A percentile compares a stretch with the other conserved stretches of the same genome.
phyloP scores from a whole-genome alignment of 2,329 filamentous ascomycete species.

The Penicillium brevicompactum region DNA sequence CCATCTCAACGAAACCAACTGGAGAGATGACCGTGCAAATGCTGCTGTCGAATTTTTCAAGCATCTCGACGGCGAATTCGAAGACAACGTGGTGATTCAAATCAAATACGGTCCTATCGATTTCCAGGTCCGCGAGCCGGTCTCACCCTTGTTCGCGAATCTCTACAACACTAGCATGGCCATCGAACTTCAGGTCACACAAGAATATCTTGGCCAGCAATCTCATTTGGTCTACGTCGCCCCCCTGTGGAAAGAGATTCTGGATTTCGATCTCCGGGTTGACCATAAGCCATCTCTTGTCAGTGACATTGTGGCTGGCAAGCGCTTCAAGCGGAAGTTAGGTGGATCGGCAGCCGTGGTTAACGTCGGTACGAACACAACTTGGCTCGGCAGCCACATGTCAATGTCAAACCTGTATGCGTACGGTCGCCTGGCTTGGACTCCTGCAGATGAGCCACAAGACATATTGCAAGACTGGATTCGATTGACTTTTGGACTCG shows the following conservation, averaged over 20 bases:
- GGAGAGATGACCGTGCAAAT: slow-evolving; percentile 69
- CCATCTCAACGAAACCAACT: slow-evolving; percentile 59
- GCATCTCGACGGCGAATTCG: slow-evolving; percentile 65
- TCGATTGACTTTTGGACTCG: slow-evolving; percentile 64
- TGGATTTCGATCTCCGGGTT: slow-evolving; percentile 68
- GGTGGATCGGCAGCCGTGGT: slow-evolving; percentile 68
- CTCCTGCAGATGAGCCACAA: slow-evolving; percentile 54
- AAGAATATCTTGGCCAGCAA: slow-evolving; percentile 73
- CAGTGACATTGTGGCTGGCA: slow-evolving; percentile 62
- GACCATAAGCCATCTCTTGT: slow-evolving; percentile 59
- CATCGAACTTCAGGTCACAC: slow-evolving; percentile 67
- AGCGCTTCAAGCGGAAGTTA: slow-evolving; percentile 58
- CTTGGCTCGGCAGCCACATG: slow-evolving; percentile 70
- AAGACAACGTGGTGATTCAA: slow-evolving; percentile 71
- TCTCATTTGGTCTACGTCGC: slow-evolving; percentile 68
- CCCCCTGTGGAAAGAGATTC: slow-evolving; percentile 68
- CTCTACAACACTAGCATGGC: slow-evolving; percentile 52
- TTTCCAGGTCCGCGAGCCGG: slow-evolving; percentile 70
- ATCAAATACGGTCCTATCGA: slow-evolving; percentile 76
- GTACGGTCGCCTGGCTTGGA: slow-evolving; percentile 68
- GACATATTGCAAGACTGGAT: slow-evolving; percentile 66
- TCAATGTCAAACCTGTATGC: slow-evolving; percentile 73
- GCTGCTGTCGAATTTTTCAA: slow-evolving; percentile 69
- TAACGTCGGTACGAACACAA: slow-evolving; percentile 66
- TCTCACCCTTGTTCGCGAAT: slow-evolving; percentile 64